Percentiles rank a stretch among this genome's conserved stretches.
Conservation (phyloP, 2,329 filamentous ascomycete species). For the Macrophomina tecta region DNA sequence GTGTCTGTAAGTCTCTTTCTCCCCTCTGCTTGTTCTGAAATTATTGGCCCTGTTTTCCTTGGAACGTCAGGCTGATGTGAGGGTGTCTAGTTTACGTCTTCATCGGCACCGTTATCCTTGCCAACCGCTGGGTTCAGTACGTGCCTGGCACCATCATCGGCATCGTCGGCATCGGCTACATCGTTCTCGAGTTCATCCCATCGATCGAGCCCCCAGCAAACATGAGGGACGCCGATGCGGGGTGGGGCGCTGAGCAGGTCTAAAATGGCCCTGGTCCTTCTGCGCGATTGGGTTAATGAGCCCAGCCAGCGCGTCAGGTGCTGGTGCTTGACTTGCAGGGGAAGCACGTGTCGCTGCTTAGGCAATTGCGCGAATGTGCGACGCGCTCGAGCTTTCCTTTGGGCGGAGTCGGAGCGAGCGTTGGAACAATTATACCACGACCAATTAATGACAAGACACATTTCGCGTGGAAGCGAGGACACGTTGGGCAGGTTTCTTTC, state of each 20-base stretch:
- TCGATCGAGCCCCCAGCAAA: constrained; percentile 61
- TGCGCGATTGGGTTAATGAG: no score
- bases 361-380: not conserved
- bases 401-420: not conserved
- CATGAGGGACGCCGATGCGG: constrained; percentile 60
- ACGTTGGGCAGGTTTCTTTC: no score
- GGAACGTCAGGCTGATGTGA: no score
- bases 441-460: not conserved
- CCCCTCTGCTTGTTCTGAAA: not conserved
- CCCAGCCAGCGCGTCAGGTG: no score
- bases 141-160: constrained; percentile 81
- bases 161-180: constrained; percentile 78
- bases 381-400: not conserved
- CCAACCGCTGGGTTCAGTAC: constrained; percentile 68
- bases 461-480: not conserved
- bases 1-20: constrained; percentile 75
- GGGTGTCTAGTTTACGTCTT: constrained; percentile 89
- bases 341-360: not conserved
- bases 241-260: constrained; percentile 61
- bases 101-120: constrained; percentile 83
- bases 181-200: constrained; percentile 57
- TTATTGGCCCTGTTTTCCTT: no score
- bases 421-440: not conserved
- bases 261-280: constrained; percentile 37
- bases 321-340: not conserved